Evolutionary conservation across 75 land plant genomes (phyloP).

Genomic region (Adiantum capillusveneris): DNA sequence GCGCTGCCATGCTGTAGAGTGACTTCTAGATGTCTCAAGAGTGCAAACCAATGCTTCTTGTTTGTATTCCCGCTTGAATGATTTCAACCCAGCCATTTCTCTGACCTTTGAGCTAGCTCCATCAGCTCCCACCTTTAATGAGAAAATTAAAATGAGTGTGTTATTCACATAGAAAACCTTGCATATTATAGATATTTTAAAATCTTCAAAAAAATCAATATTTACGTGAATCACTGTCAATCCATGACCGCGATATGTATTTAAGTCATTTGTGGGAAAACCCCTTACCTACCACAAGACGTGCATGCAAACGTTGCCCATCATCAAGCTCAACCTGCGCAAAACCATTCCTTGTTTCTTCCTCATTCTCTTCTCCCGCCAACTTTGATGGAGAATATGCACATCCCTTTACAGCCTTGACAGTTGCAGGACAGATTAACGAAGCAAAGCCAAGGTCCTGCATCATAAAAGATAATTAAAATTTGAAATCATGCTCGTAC

Average conservation of each 20-base stretch:
- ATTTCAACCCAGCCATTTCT: conserved; percentile 63
- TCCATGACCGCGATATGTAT: no score
- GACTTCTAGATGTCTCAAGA: conserved; percentile 52
- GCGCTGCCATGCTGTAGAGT: conserved; percentile 87
- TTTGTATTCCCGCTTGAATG: conserved; percentile 77
- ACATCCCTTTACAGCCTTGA: conserved; percentile 26
- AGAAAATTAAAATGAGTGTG: no score
- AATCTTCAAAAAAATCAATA: no score
- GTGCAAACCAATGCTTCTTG: conserved; percentile 91
- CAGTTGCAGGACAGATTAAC: conserved; percentile 31
- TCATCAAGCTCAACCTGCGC: conserved; percentile 54
- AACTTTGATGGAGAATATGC: neutral
- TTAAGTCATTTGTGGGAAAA: no score
- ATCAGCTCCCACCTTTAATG: conserved; percentile 91
- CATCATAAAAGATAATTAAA: neutral
- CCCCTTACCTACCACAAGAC: conserved; percentile 68
- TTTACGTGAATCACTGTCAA: no score
- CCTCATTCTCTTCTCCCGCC: neutral
- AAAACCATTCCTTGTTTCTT: conserved; percentile 22
- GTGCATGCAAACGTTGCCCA: conserved; percentile 59
- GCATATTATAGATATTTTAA: no score
- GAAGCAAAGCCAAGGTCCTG: conserved; percentile 31
- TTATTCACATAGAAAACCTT: no score
- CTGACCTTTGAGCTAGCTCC: conserved; percentile 78
- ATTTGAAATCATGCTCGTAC: neutral